Conservation (phyloP, 2,329 filamentous ascomycete genomes). For the Pestalotiopsis sp. region DNA sequence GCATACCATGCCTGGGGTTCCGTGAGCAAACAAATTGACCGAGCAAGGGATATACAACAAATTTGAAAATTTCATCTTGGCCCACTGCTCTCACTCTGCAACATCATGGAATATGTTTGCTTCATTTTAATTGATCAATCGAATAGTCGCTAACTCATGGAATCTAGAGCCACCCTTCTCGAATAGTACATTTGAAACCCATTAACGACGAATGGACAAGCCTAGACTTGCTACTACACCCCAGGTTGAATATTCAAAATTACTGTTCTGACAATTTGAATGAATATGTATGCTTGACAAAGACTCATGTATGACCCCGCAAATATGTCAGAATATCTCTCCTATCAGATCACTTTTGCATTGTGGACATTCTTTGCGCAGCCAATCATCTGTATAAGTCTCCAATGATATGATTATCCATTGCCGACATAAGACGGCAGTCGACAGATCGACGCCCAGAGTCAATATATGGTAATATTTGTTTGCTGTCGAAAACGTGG, state of each 20-base stretch:
- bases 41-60: background rate
- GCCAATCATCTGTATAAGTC: background rate
- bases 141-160: background rate
- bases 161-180: background rate
- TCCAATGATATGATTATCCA: background rate
- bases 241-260: background rate
- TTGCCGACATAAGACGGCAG: background rate
- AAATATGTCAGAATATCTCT: background rate
- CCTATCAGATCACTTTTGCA: background rate
- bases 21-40: background rate
- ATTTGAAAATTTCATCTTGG: background rate
- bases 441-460: background rate
- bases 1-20: background rate
- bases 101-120: background rate
- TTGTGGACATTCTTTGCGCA: background rate
- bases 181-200: no score
- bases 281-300: background rate
- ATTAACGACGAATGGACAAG: background rate
- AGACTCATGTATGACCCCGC: background rate
- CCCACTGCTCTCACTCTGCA: background rate
- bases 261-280: background rate
- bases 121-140: background rate
- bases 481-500: background rate
- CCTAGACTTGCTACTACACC: background rate
- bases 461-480: background rate